These are phyloP conservation scores for Aureobasidium lini DNA, from an alignment of 2,329 filamentous ascomycete species.

Conservation along the genomic window DNA sequence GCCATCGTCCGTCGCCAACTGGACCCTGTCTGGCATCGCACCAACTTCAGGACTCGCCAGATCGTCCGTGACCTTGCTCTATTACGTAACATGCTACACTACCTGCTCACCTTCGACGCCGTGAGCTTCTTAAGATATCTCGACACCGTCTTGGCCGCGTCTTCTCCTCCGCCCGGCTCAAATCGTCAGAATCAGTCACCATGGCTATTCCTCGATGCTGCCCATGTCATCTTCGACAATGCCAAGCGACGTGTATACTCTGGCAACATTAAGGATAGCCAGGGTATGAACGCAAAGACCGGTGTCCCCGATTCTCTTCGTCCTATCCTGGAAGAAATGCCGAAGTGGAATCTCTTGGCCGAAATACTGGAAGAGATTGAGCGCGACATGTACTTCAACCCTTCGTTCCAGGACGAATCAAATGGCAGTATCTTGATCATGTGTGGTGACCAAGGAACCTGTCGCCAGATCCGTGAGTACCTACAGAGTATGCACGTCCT, in stretches of 20 bases:
- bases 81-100: conserved; percentile 72
- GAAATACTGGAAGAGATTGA: conserved; percentile 93
- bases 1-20: conserved; percentile 79
- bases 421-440: conserved; percentile 92
- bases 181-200: conserved; percentile 84
- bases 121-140: conserved; percentile 89
- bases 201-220: conserved; percentile 93
- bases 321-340: conserved; percentile 85
- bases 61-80: conserved; percentile 86
- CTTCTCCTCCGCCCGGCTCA: conserved; percentile 79
- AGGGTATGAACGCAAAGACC: conserved; percentile 42
- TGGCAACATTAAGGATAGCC: conserved; percentile 56
- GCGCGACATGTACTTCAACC: conserved; percentile 78
- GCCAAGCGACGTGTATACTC: conserved; percentile 83
- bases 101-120: conserved; percentile 75
- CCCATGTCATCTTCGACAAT: conserved; percentile 87
- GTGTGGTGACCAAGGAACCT: conserved; percentile 83
- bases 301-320: conserved; percentile 55
- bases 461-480: conserved; percentile 82
- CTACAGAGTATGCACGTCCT: conserved; percentile 81
- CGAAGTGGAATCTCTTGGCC: conserved; percentile 86
- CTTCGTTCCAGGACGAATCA: conserved; percentile 67
- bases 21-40: conserved; percentile 94
- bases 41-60: conserved; percentile 90
- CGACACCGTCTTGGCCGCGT: conserved; percentile 86